phyloP scores from a whole-genome alignment of 345 rosid species.

The Eucalyptus leucophloia region DNA sequence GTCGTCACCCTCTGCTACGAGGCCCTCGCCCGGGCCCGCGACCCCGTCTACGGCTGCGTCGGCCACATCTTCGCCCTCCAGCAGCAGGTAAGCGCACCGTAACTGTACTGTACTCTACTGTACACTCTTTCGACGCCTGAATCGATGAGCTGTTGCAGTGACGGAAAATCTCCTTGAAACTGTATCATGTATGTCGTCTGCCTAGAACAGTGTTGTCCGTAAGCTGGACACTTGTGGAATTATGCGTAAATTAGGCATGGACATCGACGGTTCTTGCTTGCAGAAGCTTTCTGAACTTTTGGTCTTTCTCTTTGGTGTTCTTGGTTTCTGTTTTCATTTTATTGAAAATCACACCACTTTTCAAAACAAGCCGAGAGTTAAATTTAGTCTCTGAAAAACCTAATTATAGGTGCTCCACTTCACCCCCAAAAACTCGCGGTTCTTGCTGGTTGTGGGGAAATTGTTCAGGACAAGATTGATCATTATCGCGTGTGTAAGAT shows the following conservation, averaged over 20 bases:
- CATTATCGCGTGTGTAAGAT: background rate
- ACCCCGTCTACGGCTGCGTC: constrained; percentile 83
- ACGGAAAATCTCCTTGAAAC: background rate
- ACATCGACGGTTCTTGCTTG: background rate
- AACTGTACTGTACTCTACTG: background rate
- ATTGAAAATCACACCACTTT: background rate
- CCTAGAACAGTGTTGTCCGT: background rate
- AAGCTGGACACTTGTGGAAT: background rate
- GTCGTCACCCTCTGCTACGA: constrained; percentile 73
- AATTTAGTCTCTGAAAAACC: background rate
- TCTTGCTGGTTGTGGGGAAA: background rate
- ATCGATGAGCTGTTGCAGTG: background rate
- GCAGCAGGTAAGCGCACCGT: constrained; percentile 41
- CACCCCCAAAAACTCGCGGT: background rate
- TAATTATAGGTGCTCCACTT: background rate
- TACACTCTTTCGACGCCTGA: background rate
- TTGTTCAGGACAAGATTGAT: background rate
- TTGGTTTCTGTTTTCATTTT: background rate
- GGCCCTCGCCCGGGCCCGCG: constrained; percentile 69
- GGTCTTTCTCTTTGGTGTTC: background rate
- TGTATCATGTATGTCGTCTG: background rate
- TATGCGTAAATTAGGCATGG: background rate
- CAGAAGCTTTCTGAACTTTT: background rate
- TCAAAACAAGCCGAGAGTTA: background rate
- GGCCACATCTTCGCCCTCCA: constrained; percentile 72